These are phyloP conservation scores for Paxillus rubicundulus DNA, from an alignment of 768 basidiomycete species.

Conservation along the genomic window DNA sequence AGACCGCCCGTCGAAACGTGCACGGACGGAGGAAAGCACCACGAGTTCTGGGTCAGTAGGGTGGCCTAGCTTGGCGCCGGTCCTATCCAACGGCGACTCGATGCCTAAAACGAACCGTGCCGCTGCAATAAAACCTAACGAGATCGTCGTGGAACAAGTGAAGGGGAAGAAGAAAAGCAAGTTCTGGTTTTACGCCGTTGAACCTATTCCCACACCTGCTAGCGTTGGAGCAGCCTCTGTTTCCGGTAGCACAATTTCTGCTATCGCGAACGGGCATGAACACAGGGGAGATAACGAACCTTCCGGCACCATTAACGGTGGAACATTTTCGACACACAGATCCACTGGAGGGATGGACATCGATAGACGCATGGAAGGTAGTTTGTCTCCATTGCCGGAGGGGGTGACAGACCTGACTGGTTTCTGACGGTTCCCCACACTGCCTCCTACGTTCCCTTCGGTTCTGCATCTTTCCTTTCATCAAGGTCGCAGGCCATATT, in stretches of 20 bases:
- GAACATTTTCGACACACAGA: slow-evolving; percentile 2
- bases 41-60: slow-evolving; percentile 47
- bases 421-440: slow-evolving; percentile 12
- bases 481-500: slow-evolving; percentile 15
- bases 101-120: slow-evolving; percentile 56
- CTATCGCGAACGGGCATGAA: slow-evolving; percentile 22
- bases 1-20: slow-evolving; percentile 63
- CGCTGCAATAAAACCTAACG: slow-evolving; percentile 66
- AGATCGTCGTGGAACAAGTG: slow-evolving; percentile 71
- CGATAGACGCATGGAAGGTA: slow-evolving; percentile 18
- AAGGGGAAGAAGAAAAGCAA: slow-evolving; percentile 83
- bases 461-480: slow-evolving; percentile 9
- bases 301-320: slow-evolving; percentile 9
- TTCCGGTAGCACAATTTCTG: slow-evolving; percentile 12
- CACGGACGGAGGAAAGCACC: slow-evolving; percentile 74
- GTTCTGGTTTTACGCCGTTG: slow-evolving; percentile 87
- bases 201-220: slow-evolving; percentile 48
- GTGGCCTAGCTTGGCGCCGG: slow-evolving; percentile 25
- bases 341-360: slow-evolving; percentile 20
- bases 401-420: slow-evolving; percentile 8
- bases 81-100: slow-evolving; percentile 34
- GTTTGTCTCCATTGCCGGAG: slow-evolving; percentile 16
- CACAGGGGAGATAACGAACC: slow-evolving; percentile 5
- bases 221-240: slow-evolving; percentile 15
- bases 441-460: background rate